Evolutionary conservation across 1,139 yeast species (phyloP).

Genomic region (Lodderomyces jiufengensis): DNA sequence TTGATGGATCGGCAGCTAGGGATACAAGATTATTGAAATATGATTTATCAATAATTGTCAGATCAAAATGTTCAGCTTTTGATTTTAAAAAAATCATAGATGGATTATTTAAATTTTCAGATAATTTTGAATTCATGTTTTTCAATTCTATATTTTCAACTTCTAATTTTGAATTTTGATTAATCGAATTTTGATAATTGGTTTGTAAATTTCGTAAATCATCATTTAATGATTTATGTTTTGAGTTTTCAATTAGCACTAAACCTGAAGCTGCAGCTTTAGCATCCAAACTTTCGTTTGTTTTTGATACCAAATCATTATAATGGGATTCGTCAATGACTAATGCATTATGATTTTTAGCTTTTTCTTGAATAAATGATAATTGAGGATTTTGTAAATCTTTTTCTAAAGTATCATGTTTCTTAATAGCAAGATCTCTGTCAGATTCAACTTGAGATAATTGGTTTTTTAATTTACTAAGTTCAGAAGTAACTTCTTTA

Average conservation of each 20-base stretch:
- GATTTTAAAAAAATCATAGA: constrained; percentile 26
- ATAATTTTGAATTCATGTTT: constrained; percentile 14
- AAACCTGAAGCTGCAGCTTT: constrained; percentile 11
- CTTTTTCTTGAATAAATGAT: constrained; percentile 6
- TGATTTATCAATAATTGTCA: constrained; percentile 19
- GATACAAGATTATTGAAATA: constrained; percentile 18
- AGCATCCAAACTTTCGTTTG: not conserved
- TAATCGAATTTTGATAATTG: no score
- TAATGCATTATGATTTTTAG: constrained; percentile 14
- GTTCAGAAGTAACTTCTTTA: no score
- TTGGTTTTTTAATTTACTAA: not conserved
- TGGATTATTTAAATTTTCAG: constrained; percentile 16
- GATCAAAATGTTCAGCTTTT: constrained; percentile 14
- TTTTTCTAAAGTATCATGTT: constrained; percentile 18
- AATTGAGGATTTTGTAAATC: constrained; percentile 6
- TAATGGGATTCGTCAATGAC: constrained; percentile 15
- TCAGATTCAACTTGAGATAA: no score
- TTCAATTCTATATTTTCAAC: constrained; percentile 5
- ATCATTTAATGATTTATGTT: no score
- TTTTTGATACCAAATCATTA: constrained; percentile 12
- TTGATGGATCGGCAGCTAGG: constrained; percentile 7
- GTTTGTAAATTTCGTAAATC: no score
- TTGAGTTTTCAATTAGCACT: constrained; percentile 7
- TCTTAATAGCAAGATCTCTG: constrained; percentile 12
- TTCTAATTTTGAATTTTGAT: no score